phyloP scores from a whole-genome alignment of 805 yeast genomes.

The Wickerhamomyces ciferrii region DNA sequence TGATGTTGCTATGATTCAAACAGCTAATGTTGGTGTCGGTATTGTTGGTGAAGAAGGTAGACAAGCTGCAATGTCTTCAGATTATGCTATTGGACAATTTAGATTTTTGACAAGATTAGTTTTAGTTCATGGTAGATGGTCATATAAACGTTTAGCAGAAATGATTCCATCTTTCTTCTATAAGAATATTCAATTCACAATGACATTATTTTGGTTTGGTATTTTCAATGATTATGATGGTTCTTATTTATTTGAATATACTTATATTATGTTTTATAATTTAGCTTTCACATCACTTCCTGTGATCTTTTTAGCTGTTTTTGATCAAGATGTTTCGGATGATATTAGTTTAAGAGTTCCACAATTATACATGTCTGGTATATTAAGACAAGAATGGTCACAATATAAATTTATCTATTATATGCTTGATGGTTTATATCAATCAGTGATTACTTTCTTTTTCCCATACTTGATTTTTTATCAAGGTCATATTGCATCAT shows the following conservation, averaged over 20 bases:
- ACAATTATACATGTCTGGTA: conserved; percentile 69
- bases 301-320: conserved; percentile 68
- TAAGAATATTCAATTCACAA: conserved; percentile 70
- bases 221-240: conserved; percentile 74
- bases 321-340: conserved; percentile 77
- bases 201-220: conserved; percentile 79
- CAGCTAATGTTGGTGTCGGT: conserved; percentile 67
- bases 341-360: conserved; percentile 67
- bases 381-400: conserved; percentile 66
- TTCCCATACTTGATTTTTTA: conserved; percentile 61
- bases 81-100: conserved; percentile 81
- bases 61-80: conserved; percentile 85
- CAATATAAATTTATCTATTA: conserved; percentile 64
- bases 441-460: conserved; percentile 64
- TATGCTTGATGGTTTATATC: conserved; percentile 74
- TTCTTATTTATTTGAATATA: conserved; percentile 71
- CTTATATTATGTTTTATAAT: conserved; percentile 74
- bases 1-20: conserved; percentile 88
- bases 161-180: conserved; percentile 81
- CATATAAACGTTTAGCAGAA: conserved; percentile 73
- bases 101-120: conserved; percentile 62
- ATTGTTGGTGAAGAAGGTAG: conserved; percentile 89
- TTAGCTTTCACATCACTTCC: conserved; percentile 82
- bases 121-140: conserved; percentile 82
- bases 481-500: conserved; percentile 36